Evolutionary conservation across 768 basidiomycete species (phyloP), one percentile per base, ranked within the genome.

Genomic region (Auriscalpium orientale): DNA sequence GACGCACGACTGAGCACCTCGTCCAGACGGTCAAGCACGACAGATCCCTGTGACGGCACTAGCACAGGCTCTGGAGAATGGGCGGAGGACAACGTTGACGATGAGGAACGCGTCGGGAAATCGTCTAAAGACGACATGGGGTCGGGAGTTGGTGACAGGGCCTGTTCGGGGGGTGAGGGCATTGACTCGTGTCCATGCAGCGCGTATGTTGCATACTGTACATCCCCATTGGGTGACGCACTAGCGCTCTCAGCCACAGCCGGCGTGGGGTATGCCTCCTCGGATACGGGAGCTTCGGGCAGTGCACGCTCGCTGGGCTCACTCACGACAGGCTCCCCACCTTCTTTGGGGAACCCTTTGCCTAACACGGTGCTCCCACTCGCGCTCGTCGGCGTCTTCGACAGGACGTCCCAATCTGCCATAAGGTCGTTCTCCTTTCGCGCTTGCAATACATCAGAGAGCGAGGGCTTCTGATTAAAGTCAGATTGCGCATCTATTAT

Each of bases 121-220:
- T 85, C 84, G 54, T 87, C 85, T 49, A 87, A 65, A 5, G 87
- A 87, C 15, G 89, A 89, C 53, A 86, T 83, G 35, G 87, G 88
- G 70, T 91, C 88, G 7, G 86, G 85, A 13, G 89, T 90, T 10
- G 82, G 74, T 11, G 87, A 80, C 16, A 79, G 79, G 34, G 78
- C 72, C 53, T 79, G 79, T 57, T 85, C 84, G 46, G 80, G 78
- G 47, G 68, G 68, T 44, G 71, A 70, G 12, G 69, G 67, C 46
- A 67, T 28, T 13, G 61, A 35, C 34, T 56, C 18, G 34, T 21
- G n/a, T 18, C 37, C 33, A 5, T 38, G 57, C 10, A 36, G 62
- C 57, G 74, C 68, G 57, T 79, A 70, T 58, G 75, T 65, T 58
- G 70, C 69, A 56, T 62, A 61, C 33, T 57, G 57, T 20, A 48